Base-by-base conservation (phyloP, 805 yeast genomes). In the Kodamaea fukazawae region DNA sequence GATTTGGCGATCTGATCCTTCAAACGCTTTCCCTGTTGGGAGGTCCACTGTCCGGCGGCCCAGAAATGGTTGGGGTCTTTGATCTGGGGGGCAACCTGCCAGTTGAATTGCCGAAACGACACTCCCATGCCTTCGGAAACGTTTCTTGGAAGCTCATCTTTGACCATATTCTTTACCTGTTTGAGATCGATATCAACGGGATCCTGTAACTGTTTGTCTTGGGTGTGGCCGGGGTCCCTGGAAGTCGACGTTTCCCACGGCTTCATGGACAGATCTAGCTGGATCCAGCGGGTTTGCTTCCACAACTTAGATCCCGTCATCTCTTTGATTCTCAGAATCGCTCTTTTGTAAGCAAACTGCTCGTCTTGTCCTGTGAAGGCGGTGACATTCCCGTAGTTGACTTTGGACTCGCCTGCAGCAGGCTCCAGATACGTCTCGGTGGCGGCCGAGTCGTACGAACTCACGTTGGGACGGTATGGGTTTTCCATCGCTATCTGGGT, bases 351-450 rank as follows among this genome's bases (percentile, higher is more conserved):
- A 3, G 90, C 88, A 60, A 83, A 83, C 60, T 72, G 73, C 53
- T 83, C 90, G 58, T 83, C 90, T 50, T 83, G 87, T 16, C 90
- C 90, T 0, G 88, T 83, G 50, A 83, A 83, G 7, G 79, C 78
- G 8, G 67, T 63, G 13, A 71, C 55, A 37, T 79, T 69, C 10
- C 73, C 65, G 48, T 69, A 78, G 49, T 78, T 66, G 8, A 60
- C 60, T 17, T 25, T n/a, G 20, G 27, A 36, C 9, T 34, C 38
- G 4, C 16, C 34, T 28, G 36, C 31, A 22, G 8, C 18, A 15
- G 27, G 26, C 29, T 43, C 41, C 17, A 10, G 33, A 32, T 47
- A 55, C 4, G 48, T 51, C 32, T 51, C 55, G 11, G 67, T 63
- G 30, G 57, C 53, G 6, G 67, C 71, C 42, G 75, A 78, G 46